Evolutionary conservation across 1,139 yeast species (phyloP).

Genomic region (Zygoascus sp.): DNA sequence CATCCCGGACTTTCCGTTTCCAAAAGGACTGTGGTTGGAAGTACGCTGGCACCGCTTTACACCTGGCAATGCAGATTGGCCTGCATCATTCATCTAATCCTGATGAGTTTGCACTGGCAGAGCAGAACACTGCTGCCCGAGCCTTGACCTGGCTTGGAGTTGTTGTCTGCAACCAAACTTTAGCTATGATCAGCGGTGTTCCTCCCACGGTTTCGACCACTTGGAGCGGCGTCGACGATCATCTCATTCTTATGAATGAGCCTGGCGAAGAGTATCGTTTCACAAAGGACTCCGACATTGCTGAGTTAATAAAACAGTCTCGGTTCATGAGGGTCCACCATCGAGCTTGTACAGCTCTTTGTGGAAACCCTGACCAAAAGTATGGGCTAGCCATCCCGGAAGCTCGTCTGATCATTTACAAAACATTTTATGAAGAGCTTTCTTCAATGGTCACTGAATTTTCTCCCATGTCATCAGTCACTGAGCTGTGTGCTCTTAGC

Average conservation of each 20-base stretch:
- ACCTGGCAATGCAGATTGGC: conserved; percentile 23
- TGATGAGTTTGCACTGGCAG: conserved; percentile 15
- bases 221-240: conserved; percentile 5
- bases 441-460: conserved; percentile 18
- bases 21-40: conserved; percentile 23
- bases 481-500: conserved; percentile 20
- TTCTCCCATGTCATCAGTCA: conserved; percentile 18
- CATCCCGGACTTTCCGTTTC: conserved; percentile 8
- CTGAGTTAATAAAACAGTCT: conserved; percentile 17
- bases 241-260: background rate
- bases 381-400: conserved; percentile 21
- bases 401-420: conserved; percentile 19
- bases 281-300: conserved; percentile 10
- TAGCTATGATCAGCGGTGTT: conserved; percentile 16
- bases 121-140: conserved; percentile 12
- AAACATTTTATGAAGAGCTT: conserved; percentile 15
- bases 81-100: conserved; percentile 19
- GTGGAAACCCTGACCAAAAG: conserved; percentile 22
- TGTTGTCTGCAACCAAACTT: conserved; percentile 17
- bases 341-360: conserved; percentile 17
- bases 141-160: conserved; percentile 20
- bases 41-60: conserved; percentile 19
- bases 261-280: background rate
- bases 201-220: conserved; percentile 16
- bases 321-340: conserved; percentile 15